Evolutionary conservation across 257 asterid genomes (phyloP), one percentile per base, ranked within the genome.

Genomic region (Paraleonurus japonicus): DNA sequence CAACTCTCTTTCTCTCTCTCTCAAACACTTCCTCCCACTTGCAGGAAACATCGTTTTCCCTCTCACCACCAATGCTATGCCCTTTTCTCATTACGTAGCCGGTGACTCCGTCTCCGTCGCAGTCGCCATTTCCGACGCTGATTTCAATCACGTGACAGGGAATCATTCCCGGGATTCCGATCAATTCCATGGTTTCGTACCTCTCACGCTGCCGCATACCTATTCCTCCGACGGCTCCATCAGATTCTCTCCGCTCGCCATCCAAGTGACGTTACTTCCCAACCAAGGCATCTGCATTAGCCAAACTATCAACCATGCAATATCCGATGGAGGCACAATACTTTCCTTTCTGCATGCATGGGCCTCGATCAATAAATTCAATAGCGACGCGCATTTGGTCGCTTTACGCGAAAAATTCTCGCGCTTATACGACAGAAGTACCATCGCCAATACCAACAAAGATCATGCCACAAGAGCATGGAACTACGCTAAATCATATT

Each of bases 181-280:
- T 26, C 65, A 74, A 12, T 85, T 85, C 39, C 77, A 76, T 5
- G 69, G 26, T 19, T 66, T 76, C 1, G 48, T 78, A 7, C 83
- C 85, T 7, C 57, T 65, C 20, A 0, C 79, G 27, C 75, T 77
- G 2, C 79, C 73, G 50, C 30, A 57, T 4, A 8, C 9, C 1
- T 19, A 6, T 58, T 55, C 66, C 17, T 2, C 63, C 4, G 37
- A 61, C 39, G 0, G 4, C 35, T 53, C 60, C 4, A 50, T 72
- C 19, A 9, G n/a, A 2, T 61, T 30, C 53, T 7, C 63, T 1
- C 6, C 22, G 0, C 5, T 65, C 17, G 54, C 76, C 11, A 48
- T 72, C 33, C 76, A 72, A 11, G 54, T 48, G 27, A 72, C 76
- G 0, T 24, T 63, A 6, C 53, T 72, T 16, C 76, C 76, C 0